phyloP scores from a whole-genome alignment of 1,284 basidiomycete genomes.

The Papiliotrema fonsecae region DNA sequence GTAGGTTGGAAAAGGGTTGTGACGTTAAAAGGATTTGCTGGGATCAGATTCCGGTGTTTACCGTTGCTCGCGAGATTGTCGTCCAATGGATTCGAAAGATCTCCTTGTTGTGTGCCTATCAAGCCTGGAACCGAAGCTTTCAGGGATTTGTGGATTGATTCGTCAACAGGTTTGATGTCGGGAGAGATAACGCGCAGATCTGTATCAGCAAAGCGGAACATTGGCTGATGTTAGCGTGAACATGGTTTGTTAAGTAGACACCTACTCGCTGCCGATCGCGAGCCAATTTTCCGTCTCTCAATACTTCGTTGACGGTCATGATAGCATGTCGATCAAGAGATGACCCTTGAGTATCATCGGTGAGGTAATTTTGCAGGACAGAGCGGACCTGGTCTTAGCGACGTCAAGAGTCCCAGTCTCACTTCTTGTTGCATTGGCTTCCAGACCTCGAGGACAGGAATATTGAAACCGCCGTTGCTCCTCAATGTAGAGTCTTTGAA shows the following conservation, averaged over 20 bases:
- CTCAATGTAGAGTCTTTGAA: constrained; percentile 78
- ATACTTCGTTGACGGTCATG: constrained; percentile 87
- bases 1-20: constrained; percentile 91
- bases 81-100: constrained; percentile 50
- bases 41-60: constrained; percentile 79
- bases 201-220: constrained; percentile 88
- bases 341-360: constrained; percentile 76
- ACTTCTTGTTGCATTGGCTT: constrained; percentile 85
- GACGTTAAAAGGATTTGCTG: constrained; percentile 92
- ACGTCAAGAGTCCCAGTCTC: constrained; percentile 8
- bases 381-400: constrained; percentile 61
- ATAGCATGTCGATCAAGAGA: constrained; percentile 77
- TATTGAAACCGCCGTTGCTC: constrained; percentile 51
- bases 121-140: constrained; percentile 91
- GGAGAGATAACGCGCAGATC: constrained; percentile 67
- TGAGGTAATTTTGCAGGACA: constrained; percentile 85
- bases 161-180: constrained; percentile 70
- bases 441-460: constrained; percentile 88
- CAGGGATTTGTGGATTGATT: constrained; percentile 76
- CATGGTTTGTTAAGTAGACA: neutral
- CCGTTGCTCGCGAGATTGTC: constrained; percentile 62
- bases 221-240: constrained; percentile 52
- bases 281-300: constrained; percentile 73
- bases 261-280: constrained; percentile 73
- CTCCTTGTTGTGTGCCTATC: constrained; percentile 54